These are phyloP conservation scores for Tricholoma saponaceum DNA, from an alignment of 768 basidiomycete genomes.

Conservation along the genomic window DNA sequence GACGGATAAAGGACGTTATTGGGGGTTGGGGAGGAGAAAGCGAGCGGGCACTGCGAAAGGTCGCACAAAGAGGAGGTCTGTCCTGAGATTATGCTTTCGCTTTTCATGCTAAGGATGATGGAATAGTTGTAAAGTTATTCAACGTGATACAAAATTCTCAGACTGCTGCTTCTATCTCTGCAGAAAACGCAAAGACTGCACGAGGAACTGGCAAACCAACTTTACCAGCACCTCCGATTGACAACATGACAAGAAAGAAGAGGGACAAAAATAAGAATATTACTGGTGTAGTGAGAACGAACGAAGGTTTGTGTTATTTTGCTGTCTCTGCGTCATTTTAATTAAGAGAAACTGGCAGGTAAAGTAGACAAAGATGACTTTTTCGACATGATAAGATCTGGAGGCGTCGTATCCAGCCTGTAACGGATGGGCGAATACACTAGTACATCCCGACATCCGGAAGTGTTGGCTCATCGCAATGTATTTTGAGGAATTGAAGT, in stretches of 20 bases:
- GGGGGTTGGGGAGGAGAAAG: constrained; percentile 88
- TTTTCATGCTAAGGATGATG: background rate
- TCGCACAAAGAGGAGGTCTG: constrained; percentile 80
- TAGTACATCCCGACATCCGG: too few species aligned
- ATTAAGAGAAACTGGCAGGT: constrained; percentile 29
- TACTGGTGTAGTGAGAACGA: constrained; percentile 42
- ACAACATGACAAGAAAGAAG: constrained; percentile 35
- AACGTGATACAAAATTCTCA: constrained; percentile 86
- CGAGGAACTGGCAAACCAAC: constrained; percentile 74
- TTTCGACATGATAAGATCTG: constrained; percentile 79
- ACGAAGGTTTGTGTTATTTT: constrained; percentile 46
- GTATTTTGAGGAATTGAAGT: background rate
- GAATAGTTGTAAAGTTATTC: constrained; percentile 76
- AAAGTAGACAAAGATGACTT: constrained; percentile 67
- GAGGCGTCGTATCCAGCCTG: constrained; percentile 71
- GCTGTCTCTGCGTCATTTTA: constrained; percentile 2
- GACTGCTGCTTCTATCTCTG: constrained; percentile 43
- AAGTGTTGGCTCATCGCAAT: background rate
- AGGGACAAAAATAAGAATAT: constrained; percentile 50
- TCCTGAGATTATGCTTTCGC: background rate
- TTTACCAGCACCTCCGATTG: constrained; percentile 59
- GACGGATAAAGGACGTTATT: constrained; percentile 64
- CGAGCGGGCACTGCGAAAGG: constrained; percentile 75
- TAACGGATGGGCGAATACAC: constrained; percentile 23
- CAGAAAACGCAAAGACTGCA: constrained; percentile 53